These are phyloP conservation scores for Santalum album DNA, from an alignment of 164 flowering plant species.

Conservation along the genomic window DNA sequence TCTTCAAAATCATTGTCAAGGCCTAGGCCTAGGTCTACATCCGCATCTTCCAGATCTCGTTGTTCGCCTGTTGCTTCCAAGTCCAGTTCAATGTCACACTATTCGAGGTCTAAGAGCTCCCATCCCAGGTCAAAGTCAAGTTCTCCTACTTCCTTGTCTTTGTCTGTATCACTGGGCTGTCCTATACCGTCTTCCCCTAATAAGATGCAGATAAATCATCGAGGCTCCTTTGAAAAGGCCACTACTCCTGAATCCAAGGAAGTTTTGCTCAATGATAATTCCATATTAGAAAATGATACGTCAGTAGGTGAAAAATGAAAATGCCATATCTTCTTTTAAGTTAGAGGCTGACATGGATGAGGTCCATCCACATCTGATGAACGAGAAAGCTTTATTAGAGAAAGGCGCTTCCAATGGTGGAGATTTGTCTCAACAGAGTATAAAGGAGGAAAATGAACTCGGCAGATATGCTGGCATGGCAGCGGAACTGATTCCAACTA, in stretches of 20 bases:
- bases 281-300: slow-evolving; percentile 5
- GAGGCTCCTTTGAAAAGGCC: slow-evolving; percentile 12
- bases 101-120: slow-evolving; percentile 16
- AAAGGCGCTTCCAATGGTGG: slow-evolving; percentile 5
- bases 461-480: slow-evolving; percentile 6
- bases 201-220: slow-evolving; percentile 12
- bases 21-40: slow-evolving; percentile 11
- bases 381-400: slow-evolving; percentile 6
- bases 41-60: slow-evolving; percentile 12
- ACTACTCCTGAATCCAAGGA: slow-evolving; percentile 11
- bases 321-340: slow-evolving; percentile 6
- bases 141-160: slow-evolving; percentile 24
- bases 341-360: slow-evolving; percentile 10
- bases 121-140: slow-evolving; percentile 27
- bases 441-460: slow-evolving; percentile 9
- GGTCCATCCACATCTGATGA: slow-evolving; percentile 5
- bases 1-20: slow-evolving; percentile 14
- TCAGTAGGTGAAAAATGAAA: slow-evolving; percentile 6
- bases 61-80: slow-evolving; percentile 9
- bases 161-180: slow-evolving; percentile 17
- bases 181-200: slow-evolving; percentile 18
- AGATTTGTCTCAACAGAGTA: slow-evolving; percentile 10
- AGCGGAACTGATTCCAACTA: slow-evolving; percentile 9
- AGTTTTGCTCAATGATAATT: slow-evolving; percentile 13
- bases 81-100: slow-evolving; percentile 20